Evolutionary conservation across 2,329 filamentous ascomycete genomes (phyloP).

Genomic region (Fusarium solani-melongenae): DNA sequence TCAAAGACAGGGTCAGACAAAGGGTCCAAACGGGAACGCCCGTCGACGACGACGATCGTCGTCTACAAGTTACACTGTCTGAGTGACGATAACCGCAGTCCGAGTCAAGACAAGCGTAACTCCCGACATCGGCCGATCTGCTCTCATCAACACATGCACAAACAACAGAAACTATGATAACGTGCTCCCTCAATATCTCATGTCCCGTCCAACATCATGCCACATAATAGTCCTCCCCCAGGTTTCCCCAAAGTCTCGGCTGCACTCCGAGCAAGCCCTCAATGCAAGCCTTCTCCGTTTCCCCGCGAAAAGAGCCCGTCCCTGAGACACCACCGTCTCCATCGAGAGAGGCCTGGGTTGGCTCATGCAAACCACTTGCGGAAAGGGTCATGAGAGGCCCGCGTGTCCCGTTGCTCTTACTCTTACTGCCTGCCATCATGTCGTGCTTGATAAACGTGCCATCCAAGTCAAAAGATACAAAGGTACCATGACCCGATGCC

Average conservation of each 20-base stretch:
- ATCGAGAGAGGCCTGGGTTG: background rate
- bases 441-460: conserved; percentile 13
- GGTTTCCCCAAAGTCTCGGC: conserved; percentile 17
- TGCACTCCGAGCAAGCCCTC: conserved; percentile 13
- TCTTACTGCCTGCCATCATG: background rate
- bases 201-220: background rate
- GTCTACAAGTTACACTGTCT: background rate
- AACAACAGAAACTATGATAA: background rate
- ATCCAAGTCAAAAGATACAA: background rate
- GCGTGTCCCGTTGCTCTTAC: background rate
- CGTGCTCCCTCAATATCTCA: background rate
- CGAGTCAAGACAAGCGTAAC: background rate
- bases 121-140: conserved; percentile 22
- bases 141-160: background rate
- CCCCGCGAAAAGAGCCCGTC: conserved; percentile 18
- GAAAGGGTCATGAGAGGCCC: background rate
- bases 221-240: conserved; percentile 4
- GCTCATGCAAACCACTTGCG: conserved; percentile 4
- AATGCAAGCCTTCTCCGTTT: conserved; percentile 20
- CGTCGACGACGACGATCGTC: background rate
- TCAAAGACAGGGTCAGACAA: background rate
- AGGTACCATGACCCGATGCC: conserved; percentile 1
- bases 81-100: background rate
- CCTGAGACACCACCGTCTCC: background rate
- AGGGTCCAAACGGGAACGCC: background rate